Evolutionary conservation across 768 basidiomycete species (phyloP), one percentile per base, ranked within the genome.

Genomic region (Agaricus blazei): DNA sequence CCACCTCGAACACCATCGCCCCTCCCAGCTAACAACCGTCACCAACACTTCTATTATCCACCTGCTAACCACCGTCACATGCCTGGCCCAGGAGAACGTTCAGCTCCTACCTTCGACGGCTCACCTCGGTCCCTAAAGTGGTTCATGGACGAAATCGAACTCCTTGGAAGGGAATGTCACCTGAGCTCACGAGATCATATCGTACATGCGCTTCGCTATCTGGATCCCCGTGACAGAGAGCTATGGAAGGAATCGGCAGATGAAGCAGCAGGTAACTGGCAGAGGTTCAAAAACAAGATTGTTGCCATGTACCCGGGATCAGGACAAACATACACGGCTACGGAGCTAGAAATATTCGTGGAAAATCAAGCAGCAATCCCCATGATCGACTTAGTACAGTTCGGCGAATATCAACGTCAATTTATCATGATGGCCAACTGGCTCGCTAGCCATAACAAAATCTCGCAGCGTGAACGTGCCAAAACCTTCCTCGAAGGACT

Each of bases 61-160:
- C 43, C 43, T n/a, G 5, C 43, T 5, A 24, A 24, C 23, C 11
- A 14, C 27, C 5, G 14, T 9, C 4, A 3, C 19, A 45, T 45
- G 43, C 43, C 43, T 23, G 27, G 43, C 19, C 43, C 43, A 2
- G 23, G 11, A 5, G 43, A 45, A 23, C 9, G 43, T 7, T 14
- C 23, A 9, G 59, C 59, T 2, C 59, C 55, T 8, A 52, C 56
- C 15, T 59, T 52, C 45, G 59, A 56, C 34, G 46, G 54, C 8
- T 8, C 27, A 5, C 34, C 54, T 1, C 26, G n/a, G 3, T n/a
- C 29, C 12, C 31, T 56, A 1, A 8, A 7, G 3, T 36, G 46
- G 24, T 59, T 52, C 37, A 29, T 59, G 0, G 36, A 52, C 4
- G 19, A 45, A 27, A 23, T 45, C 5, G 43, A 45, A 23, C 15